Evolutionary conservation across 2,329 filamentous ascomycete genomes (phyloP).

Genomic region (Penicillium sp.): DNA sequence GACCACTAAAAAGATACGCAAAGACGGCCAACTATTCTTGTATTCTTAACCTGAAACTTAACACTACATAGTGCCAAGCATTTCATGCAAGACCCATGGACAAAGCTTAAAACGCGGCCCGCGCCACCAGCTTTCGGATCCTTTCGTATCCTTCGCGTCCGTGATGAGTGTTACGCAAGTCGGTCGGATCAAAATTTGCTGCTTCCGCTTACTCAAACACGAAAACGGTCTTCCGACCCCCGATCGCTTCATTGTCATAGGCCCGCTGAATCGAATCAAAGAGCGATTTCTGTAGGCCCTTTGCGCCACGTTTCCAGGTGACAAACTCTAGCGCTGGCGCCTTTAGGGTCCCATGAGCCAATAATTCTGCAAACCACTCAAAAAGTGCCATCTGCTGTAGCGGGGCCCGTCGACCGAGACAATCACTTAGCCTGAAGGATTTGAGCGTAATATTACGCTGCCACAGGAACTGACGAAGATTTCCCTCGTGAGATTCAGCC

Average conservation of each 20-base stretch:
- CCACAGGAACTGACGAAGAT: neutral
- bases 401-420: neutral
- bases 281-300: neutral
- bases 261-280: neutral
- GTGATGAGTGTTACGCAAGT: neutral
- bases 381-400: neutral
- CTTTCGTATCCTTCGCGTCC: neutral
- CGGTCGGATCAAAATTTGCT: neutral
- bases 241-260: neutral
- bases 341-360: neutral
- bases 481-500: neutral
- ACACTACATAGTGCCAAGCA: neutral
- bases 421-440: neutral
- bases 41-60: neutral
- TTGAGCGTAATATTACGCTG: neutral
- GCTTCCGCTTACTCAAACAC: neutral
- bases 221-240: neutral
- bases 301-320: neutral
- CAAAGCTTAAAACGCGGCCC: neutral
- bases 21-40: too few species aligned
- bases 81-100: neutral
- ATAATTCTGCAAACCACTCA: neutral
- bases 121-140: neutral
- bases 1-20: too few species aligned
- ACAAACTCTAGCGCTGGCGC: neutral